A percentile compares a stretch with the other conserved stretches of the same genome.
phyloP scores from a whole-genome alignment of 371 early-diverging fungal genomes.

The Batkoa obscura region DNA sequence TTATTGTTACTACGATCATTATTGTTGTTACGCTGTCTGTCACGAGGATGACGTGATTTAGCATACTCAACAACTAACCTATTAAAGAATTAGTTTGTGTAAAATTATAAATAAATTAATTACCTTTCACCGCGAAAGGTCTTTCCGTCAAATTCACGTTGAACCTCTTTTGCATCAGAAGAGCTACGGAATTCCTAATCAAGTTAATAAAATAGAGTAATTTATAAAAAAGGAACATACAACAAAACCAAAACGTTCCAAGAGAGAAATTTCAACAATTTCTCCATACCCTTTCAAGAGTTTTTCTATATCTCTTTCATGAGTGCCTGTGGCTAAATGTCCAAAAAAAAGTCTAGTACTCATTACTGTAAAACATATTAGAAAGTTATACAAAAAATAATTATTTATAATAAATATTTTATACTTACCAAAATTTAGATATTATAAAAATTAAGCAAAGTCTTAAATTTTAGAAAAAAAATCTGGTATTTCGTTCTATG shows the following conservation, averaged over 20 bases:
- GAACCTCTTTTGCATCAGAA: constrained; percentile 54
- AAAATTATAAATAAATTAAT: constrained; percentile 1
- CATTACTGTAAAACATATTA: no score
- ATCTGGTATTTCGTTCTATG: no score
- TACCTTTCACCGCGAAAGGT: constrained; percentile 58
- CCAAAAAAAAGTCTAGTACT: not conserved
- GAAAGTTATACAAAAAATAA: no score
- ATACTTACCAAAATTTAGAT: no score
- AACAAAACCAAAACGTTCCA: constrained; percentile 3
- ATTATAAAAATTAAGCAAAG: no score
- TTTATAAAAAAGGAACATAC: constrained; percentile 3
- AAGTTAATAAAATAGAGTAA: constrained; percentile 9
- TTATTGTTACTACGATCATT: not conserved
- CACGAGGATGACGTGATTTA: constrained; percentile 26
- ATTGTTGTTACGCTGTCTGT: constrained; percentile 3
- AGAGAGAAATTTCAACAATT: not conserved
- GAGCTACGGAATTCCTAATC: constrained; percentile 34
- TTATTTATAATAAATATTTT: no score
- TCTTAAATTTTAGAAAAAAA: no score
- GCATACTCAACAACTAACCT: constrained; percentile 58
- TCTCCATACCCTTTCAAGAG: constrained; percentile 1
- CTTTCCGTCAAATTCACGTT: constrained; percentile 43
- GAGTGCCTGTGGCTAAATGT: not conserved
- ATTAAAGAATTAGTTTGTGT: not conserved
- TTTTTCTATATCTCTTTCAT: not conserved